These are phyloP conservation scores for Septoria petroselini DNA, from an alignment of 2,329 filamentous ascomycete genomes.

Conservation along the genomic window DNA sequence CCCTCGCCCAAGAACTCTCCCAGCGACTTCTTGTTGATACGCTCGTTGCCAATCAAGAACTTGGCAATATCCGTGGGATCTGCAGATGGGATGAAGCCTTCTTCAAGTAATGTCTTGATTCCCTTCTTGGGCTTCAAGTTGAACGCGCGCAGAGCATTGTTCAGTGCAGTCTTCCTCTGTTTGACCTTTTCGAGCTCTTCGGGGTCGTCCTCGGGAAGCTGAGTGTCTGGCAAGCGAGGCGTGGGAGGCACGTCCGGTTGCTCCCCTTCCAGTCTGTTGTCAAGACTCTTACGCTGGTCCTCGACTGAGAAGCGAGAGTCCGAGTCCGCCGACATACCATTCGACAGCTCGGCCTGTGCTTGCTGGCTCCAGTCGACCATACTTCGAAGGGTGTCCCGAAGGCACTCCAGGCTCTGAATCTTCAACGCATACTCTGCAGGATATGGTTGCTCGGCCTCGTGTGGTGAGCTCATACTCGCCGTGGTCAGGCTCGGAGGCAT, in stretches of 20 bases:
- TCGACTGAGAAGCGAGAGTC: conserved; percentile 55
- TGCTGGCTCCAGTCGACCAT: conserved; percentile 91
- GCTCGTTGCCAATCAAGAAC: conserved; percentile 78
- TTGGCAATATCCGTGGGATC: conserved; percentile 75
- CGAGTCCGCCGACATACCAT: conserved; percentile 41
- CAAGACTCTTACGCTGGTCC: conserved; percentile 69
- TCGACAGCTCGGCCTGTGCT: conserved; percentile 49
- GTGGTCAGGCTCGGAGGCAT: conserved; percentile 83
- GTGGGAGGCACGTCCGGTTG: conserved; percentile 28
- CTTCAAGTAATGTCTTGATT: conserved; percentile 75
- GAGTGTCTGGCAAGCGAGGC: conserved; percentile 43
- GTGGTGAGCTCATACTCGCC: conserved; percentile 59
- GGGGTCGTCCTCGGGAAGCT: conserved; percentile 74
- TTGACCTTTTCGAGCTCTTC: conserved; percentile 93
- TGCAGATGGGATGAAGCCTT: conserved; percentile 82
- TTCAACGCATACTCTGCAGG: conserved; percentile 91
- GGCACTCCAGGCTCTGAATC: conserved; percentile 78
- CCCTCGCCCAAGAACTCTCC: conserved; percentile 95
- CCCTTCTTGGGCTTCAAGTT: conserved; percentile 98
- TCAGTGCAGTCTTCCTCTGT: conserved; percentile 85
- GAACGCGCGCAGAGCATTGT: conserved; percentile 84
- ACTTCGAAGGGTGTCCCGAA: conserved; percentile 85
- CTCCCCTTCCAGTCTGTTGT: conserved; percentile 51
- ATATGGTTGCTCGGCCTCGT: conserved; percentile 62
- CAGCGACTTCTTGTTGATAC: conserved; percentile 84